Conservation (phyloP, 352 stramenopile species). For the Pythium sp. region DNA sequence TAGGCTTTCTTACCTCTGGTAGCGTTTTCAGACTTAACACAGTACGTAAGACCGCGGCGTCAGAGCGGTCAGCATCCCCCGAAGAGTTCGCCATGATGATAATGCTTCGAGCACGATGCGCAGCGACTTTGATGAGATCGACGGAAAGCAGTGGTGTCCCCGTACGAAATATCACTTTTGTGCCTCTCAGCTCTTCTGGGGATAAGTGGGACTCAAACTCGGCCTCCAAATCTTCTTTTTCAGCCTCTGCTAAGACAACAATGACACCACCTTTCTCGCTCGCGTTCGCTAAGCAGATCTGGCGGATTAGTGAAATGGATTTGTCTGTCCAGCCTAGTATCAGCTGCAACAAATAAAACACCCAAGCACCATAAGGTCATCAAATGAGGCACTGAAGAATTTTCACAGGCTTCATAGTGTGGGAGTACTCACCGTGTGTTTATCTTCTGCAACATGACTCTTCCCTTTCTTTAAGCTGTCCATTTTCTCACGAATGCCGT, state of each 20-base stretch:
- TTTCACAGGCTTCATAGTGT: background rate
- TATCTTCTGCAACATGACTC: conserved; percentile 71
- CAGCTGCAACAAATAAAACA: conserved; percentile 30
- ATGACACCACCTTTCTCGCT: conserved; percentile 81
- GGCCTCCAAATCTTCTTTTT: conserved; percentile 80
- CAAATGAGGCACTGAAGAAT: no score
- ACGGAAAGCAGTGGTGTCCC: conserved; percentile 77
- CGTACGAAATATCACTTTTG: conserved; percentile 76
- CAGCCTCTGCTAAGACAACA: conserved; percentile 69
- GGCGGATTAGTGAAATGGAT: conserved; percentile 77
- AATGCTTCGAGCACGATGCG: conserved; percentile 68
- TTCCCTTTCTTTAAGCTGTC: conserved; percentile 88
- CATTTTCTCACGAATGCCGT: conserved; percentile 85
- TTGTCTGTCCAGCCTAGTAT: conserved; percentile 89
- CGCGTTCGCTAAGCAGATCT: conserved; percentile 86
- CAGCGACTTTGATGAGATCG: conserved; percentile 80
- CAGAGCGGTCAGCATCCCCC: conserved; percentile 78
- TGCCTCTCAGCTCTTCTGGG: conserved; percentile 60
- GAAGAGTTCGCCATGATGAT: conserved; percentile 78
- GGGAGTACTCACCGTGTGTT: conserved; percentile 59
- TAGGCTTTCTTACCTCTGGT: conserved; percentile 29
- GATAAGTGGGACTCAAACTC: conserved; percentile 61
- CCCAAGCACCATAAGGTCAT: background rate
- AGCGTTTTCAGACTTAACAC: conserved; percentile 81
- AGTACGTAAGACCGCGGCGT: conserved; percentile 72